Evolutionary conservation across 768 basidiomycete species (phyloP), one percentile per base, ranked within the genome.

Genomic region (Rhizopogon roseolus): DNA sequence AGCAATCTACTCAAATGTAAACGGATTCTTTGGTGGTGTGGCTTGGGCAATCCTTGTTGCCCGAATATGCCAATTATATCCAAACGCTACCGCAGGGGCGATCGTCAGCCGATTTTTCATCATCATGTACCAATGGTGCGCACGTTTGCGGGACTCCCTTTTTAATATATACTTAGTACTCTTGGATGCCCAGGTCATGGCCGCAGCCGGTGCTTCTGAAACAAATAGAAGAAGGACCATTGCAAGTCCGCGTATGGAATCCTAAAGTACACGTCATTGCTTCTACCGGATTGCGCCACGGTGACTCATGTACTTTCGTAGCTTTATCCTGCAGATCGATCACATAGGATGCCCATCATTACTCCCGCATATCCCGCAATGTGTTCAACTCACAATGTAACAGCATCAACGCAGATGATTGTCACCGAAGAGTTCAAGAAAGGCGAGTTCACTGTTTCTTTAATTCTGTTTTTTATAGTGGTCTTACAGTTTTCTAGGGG

Each of bases 11-110:
- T 96, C 94, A 1, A 99, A 99, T 68, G 93, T 98, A 10, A 93
- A 93, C 62, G 97, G 96, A 17, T 99, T 98, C 70, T 81, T 96
- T 32, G 97, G 97, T 53, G 97, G 97, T 64, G 96, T 98, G 2
- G 96, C 95, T 28, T 99, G 97, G 97, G 92, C 96, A 4, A 90
- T 98, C 78, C 82, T 98, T 39, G 95, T 98, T n/a, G 97, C 97
- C 49, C 86, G 97, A 70, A 94, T 98, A 79, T 99, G 97, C 73
- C 97, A 99, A 65, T 73, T 99, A 52, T 99, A 98, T 69, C 97
- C 97, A 29, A 97, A 87, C 57, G 95, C 93, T 7, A 85, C 86
- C 55, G 93, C 95, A 11, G 93, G 94, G 14, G 92, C 91, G 4
- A 94, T 99, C 60, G 93, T 99, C 67, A 94, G 93, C 74, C 82